phyloP scores from a whole-genome alignment of 2,329 filamentous ascomycete species.

The Anthostomella pinea region DNA sequence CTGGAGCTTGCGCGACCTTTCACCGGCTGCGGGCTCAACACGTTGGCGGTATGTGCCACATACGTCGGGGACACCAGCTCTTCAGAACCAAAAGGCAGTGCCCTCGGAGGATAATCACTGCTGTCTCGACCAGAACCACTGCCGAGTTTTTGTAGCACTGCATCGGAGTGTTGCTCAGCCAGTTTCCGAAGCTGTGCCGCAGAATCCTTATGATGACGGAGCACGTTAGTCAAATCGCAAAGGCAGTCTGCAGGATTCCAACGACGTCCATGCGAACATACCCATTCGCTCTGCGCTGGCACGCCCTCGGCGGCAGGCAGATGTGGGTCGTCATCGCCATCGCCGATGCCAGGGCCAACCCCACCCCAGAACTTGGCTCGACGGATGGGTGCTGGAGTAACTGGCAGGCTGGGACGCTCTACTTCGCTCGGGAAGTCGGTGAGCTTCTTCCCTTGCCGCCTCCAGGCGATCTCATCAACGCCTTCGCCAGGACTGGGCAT shows the following conservation, averaged over 20 bases:
- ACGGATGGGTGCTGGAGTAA: conserved; percentile 80
- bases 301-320: conserved; percentile 79
- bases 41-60: conserved; percentile 36
- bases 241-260: conserved; percentile 52
- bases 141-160: conserved; percentile 53
- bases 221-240: conserved; percentile 55
- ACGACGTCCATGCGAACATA: conserved; percentile 65
- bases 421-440: conserved; percentile 84
- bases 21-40: conserved; percentile 43
- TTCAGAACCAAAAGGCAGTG: conserved; percentile 54
- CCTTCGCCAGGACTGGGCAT: conserved; percentile 22
- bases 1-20: conserved; percentile 38
- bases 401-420: conserved; percentile 84
- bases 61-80: conserved; percentile 43
- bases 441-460: conserved; percentile 56
- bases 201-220: conserved; percentile 61
- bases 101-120: conserved; percentile 46
- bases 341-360: conserved; percentile 38
- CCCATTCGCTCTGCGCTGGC: conserved; percentile 86
- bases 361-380: conserved; percentile 65
- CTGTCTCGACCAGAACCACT: conserved; percentile 32
- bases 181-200: conserved; percentile 67
- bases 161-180: conserved; percentile 62
- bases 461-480: conserved; percentile 33
- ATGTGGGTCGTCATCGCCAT: conserved; percentile 51